Conservation (phyloP, 2,329 filamentous ascomycete genomes). For the Sporothrix sp. region DNA sequence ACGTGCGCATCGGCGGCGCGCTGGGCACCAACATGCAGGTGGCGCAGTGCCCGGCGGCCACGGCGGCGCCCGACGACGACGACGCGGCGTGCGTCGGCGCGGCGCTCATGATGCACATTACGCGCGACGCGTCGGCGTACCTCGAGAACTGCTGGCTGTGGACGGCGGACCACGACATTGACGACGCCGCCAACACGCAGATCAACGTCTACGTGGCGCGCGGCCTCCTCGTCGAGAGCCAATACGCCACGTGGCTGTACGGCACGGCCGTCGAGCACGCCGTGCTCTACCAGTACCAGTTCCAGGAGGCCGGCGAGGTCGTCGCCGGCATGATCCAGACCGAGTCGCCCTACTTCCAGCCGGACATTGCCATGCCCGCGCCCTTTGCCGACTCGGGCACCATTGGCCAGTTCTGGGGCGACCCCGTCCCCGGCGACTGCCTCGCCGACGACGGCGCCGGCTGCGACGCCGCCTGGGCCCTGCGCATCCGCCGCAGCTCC, state of each 20-base stretch:
- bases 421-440: background rate
- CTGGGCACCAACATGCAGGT: slow-evolving; percentile 55
- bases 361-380: slow-evolving; percentile 32
- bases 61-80: slow-evolving; percentile 24
- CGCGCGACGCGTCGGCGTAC: slow-evolving; percentile 34
- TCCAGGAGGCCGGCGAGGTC: slow-evolving; percentile 37
- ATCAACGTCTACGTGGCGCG: slow-evolving; percentile 14
- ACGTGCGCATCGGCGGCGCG: slow-evolving; percentile 61
- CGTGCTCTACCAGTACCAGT: slow-evolving; percentile 42
- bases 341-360: slow-evolving; percentile 53
- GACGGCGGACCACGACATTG: slow-evolving; percentile 48
- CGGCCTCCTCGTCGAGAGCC: slow-evolving; percentile 28
- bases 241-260: slow-evolving; percentile 25
- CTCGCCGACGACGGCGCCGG: background rate
- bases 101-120: slow-evolving; percentile 43
- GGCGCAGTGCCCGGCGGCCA: slow-evolving; percentile 41
- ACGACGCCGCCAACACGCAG: background rate
- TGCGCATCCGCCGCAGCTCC: background rate
- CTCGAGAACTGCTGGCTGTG: slow-evolving; percentile 50
- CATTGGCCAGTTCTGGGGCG: background rate
- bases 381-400: slow-evolving; percentile 12
- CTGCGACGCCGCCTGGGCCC: background rate
- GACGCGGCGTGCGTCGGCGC: slow-evolving; percentile 46
- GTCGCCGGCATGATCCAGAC: slow-evolving; percentile 55
- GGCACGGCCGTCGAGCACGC: slow-evolving; percentile 42